Evolutionary conservation across 106 monocot species (phyloP).

Genomic region (Apostasia ramifera): DNA sequence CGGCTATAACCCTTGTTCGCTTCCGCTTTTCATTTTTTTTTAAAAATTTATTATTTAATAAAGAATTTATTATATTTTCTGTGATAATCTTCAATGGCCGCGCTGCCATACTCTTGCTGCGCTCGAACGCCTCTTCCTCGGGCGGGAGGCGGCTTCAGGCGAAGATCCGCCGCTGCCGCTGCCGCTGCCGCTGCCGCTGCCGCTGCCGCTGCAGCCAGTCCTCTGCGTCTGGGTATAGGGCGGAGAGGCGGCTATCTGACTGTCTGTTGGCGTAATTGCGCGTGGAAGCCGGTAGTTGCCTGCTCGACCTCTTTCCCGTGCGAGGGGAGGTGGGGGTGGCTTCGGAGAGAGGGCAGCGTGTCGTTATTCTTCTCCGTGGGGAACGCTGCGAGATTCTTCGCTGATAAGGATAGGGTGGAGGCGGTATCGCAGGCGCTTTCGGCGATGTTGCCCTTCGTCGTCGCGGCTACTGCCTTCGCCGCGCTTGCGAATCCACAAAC

Average conservation of each 20-base stretch:
- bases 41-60: too few relatives aligned
- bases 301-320: slow-evolving; percentile 52
- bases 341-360: slow-evolving; percentile 36
- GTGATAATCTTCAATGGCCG: not conserved
- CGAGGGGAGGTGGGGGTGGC: slow-evolving; percentile 56
- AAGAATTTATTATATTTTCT: not conserved
- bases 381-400: not conserved
- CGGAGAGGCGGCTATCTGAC: not conserved
- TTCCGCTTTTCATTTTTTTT: not conserved
- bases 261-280: not conserved
- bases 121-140: not conserved
- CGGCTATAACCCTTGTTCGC: not conserved
- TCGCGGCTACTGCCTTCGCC: slow-evolving; percentile 76
- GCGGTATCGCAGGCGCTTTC: slow-evolving; percentile 41
- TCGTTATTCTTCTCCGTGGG: slow-evolving; percentile 36
- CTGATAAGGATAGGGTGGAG: not conserved
- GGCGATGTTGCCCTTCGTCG: slow-evolving; percentile 78
- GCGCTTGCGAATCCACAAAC: slow-evolving; percentile 74
- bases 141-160: not conserved
- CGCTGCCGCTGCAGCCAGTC: not conserved
- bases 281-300: slow-evolving; percentile 8
- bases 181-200: not conserved
- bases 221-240: not conserved
- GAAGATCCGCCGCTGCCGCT: not conserved
- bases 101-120: not conserved